Conservation (phyloP, 495 filamentous ascomycete species). For the Neurospora discreta region DNA sequence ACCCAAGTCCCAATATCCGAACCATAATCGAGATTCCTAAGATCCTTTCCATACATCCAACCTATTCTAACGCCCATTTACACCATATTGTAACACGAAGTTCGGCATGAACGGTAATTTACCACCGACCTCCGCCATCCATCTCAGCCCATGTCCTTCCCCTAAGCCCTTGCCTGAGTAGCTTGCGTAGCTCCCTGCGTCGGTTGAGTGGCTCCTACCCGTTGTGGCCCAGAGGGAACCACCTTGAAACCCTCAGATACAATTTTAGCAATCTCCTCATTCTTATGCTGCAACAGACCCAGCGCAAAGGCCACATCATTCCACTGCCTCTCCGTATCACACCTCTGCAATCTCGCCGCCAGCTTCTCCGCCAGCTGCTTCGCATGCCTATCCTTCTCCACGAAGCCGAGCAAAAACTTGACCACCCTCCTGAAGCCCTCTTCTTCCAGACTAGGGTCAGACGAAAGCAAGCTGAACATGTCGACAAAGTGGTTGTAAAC, state of each 20-base stretch:
- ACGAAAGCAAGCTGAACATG: constrained; percentile 90
- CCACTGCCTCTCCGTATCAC: constrained; percentile 92
- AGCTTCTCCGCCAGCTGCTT: constrained; percentile 92
- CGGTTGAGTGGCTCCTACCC: background rate
- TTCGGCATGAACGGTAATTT: background rate
- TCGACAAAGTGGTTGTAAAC: constrained; percentile 99
- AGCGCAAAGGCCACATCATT: constrained; percentile 90
- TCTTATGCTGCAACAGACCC: constrained; percentile 86
- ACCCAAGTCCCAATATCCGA: background rate
- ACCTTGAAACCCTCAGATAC: constrained; percentile 78
- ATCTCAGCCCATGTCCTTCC: background rate
- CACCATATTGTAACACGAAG: background rate
- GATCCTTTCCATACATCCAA: background rate
- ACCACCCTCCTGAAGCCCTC: constrained; percentile 74
- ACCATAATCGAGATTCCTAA: background rate
- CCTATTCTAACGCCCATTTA: background rate
- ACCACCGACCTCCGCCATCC: background rate
- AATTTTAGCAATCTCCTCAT: constrained; percentile 86
- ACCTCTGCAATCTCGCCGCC: constrained; percentile 73
- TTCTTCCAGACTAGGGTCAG: constrained; percentile 71
- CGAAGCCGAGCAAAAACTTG: constrained; percentile 86
- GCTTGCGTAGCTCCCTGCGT: background rate
- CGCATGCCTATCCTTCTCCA: constrained; percentile 99
- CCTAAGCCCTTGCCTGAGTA: background rate
- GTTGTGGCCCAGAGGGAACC: constrained; percentile 40